A percentile compares a stretch with the other conserved stretches of the same genome.
Evolutionary conservation across 2,329 filamentous ascomycete genomes (phyloP).

Genomic region (Fusarium incarnatum): DNA sequence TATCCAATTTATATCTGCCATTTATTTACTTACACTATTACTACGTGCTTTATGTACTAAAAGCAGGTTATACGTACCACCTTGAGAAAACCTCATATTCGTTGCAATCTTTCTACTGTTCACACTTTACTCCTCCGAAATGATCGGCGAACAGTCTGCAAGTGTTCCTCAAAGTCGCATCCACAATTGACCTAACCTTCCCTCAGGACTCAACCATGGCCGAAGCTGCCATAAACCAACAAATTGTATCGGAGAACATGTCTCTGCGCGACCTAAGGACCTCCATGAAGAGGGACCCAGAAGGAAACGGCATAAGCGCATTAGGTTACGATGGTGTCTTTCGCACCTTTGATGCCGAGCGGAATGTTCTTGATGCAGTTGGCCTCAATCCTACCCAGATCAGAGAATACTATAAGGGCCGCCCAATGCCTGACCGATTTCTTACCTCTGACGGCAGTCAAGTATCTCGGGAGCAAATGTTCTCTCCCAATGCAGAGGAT

Average conservation of each 20-base stretch:
- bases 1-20: fast-evolving
- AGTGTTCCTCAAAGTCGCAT: not conserved
- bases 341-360: not conserved
- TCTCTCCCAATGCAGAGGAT: not conserved
- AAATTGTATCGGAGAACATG: not conserved
- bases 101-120: not conserved
- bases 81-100: not conserved
- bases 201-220: not conserved
- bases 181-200: fast-evolving
- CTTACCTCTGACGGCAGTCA: not conserved
- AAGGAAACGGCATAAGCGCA: not conserved
- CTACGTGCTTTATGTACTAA: not conserved
- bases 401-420: not conserved
- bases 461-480: not conserved
- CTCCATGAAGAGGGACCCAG: not conserved
- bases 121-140: not conserved
- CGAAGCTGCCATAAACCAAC: not conserved
- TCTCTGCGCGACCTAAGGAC: not conserved
- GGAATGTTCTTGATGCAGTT: slow-evolving; percentile 4
- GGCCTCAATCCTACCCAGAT: not conserved
- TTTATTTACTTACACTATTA: not conserved
- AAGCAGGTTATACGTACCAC: not conserved
- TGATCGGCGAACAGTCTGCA: not conserved
- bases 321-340: slow-evolving; percentile 10
- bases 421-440: not conserved